These are phyloP conservation scores for Dillenia suffruticosa DNA, from an alignment of 164 flowering plant genomes.

Conservation along the genomic window DNA sequence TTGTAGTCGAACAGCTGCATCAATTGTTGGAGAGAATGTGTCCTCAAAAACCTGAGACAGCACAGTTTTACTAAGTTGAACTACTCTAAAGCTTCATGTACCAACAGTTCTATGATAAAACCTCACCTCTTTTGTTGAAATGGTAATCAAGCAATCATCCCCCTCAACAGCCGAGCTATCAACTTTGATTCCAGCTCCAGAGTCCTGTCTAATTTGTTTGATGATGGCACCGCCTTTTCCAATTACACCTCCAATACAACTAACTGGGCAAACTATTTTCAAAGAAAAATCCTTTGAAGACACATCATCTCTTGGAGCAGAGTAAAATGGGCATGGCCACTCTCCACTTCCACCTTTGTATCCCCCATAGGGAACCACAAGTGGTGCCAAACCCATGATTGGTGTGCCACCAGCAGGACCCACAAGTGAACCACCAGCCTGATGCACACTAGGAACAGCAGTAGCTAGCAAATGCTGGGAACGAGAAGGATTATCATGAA, in stretches of 20 bases:
- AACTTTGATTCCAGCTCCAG: slow-evolving; percentile 78
- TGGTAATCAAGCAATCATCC: slow-evolving; percentile 73
- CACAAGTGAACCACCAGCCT: slow-evolving; percentile 49
- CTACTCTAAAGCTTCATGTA: background rate
- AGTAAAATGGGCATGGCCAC: slow-evolving; percentile 63
- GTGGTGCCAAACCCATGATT: slow-evolving; percentile 67
- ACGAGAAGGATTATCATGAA: slow-evolving; percentile 87
- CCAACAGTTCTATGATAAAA: background rate
- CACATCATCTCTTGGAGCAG: slow-evolving; percentile 62
- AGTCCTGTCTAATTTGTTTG: slow-evolving; percentile 89
- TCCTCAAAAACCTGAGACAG: slow-evolving; percentile 69
- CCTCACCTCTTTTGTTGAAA: slow-evolving; percentile 79
- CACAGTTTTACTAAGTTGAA: background rate
- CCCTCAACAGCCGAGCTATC: slow-evolving; percentile 75
- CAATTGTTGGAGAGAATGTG: slow-evolving; percentile 65
- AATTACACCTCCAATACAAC: slow-evolving; percentile 83
- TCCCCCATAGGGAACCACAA: slow-evolving; percentile 73
- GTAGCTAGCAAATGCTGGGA: slow-evolving; percentile 78
- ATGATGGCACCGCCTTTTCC: slow-evolving; percentile 87
- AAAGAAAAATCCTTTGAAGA: slow-evolving; percentile 80
- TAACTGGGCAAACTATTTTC: slow-evolving; percentile 72
- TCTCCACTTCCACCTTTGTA: slow-evolving; percentile 72
- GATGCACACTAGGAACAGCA: slow-evolving; percentile 36
- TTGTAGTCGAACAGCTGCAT: slow-evolving; percentile 87
- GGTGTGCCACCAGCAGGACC: slow-evolving; percentile 61